Percentiles rank a stretch among this genome's conserved stretches.
Evolutionary conservation across 495 filamentous ascomycete species (phyloP).

Genomic region (Clohesyomyces aquaticus): DNA sequence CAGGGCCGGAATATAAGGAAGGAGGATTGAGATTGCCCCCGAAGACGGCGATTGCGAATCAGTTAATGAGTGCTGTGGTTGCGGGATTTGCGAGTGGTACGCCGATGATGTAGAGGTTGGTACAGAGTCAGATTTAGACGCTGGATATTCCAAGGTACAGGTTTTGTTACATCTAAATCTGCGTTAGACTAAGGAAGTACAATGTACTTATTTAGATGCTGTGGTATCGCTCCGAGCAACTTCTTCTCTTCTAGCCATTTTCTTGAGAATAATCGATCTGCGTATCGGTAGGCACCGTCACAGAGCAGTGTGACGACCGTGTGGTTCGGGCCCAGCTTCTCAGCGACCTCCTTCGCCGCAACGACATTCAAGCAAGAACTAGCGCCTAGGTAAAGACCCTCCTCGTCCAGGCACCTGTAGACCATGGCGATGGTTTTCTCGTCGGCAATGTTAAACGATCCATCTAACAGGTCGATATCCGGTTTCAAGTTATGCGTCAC

Average conservation of each 20-base stretch:
- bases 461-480: constrained; percentile 83
- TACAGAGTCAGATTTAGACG: constrained; percentile 15
- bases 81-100: constrained; percentile 46
- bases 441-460: constrained; percentile 82
- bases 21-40: constrained; percentile 51
- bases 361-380: constrained; percentile 92
- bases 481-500: constrained; percentile 89
- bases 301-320: constrained; percentile 93
- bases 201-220: constrained; percentile 87
- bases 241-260: constrained; percentile 89
- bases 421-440: constrained; percentile 98
- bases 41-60: constrained; percentile 54
- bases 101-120: constrained; percentile 33
- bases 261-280: constrained; percentile 85
- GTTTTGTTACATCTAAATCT: constrained; percentile 10
- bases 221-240: constrained; percentile 78
- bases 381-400: constrained; percentile 94
- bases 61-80: constrained; percentile 49
- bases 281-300: constrained; percentile 95
- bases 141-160: neutral
- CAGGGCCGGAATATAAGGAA: constrained; percentile 70
- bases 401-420: constrained; percentile 94
- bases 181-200: constrained; percentile 67
- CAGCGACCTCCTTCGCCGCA: constrained; percentile 90
- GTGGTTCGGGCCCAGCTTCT: constrained; percentile 84